Evolutionary conservation across 352 stramenopile genomes (phyloP), one percentile per base, ranked within the genome.

Genomic region (Globisporangium sylvaticum): DNA sequence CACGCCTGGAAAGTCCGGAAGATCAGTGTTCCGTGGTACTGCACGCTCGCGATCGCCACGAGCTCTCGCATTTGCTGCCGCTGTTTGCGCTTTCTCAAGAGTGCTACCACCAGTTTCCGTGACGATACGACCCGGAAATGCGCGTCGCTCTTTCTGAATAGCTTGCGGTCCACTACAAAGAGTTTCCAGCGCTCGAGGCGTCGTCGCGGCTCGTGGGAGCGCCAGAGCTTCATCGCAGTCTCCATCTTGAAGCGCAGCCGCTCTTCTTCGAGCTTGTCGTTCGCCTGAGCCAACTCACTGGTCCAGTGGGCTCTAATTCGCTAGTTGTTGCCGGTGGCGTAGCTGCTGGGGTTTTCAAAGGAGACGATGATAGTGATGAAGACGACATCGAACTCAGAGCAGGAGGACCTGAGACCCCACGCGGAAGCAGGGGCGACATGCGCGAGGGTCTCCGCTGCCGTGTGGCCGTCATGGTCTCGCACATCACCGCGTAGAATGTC

Each of bases 121-220:
- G 52, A 67, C 2, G 70, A 69, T 3, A 62, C 53, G 1, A 12
- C 20, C 1, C 50, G 31, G 39, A 81, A 89, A 34, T 80, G 76
- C 7, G 4, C 27, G 31, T 81, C 75, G 12, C 79, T 68, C 34
- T 70, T 64, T 5, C 61, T 70, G 6, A 72, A 20, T 0, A 84
- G 69, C 56, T 74, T 81, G 3, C 68, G 62, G 37, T 66, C 62
- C 3, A 66, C 66, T 0, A 88, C 77, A 60, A 84, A 89, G 3
- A 57, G 34, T 32, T 83, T 80, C 83, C 83, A 91, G 20, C 75
- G 73, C 44, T 57, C 59, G 27, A 89, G 65, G 25, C 80, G 67
- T 1, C 66, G 71, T 15, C 77, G 75, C 5, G 83, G 79, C 50
- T 91, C 83, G 1, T 69, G 77, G 5, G 75, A 73, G 15, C 67